Percentiles rank a stretch among this genome's conserved stretches.
phyloP scores from a whole-genome alignment of 2,329 filamentous ascomycete species.

The Arthrinium phaeospermum region DNA sequence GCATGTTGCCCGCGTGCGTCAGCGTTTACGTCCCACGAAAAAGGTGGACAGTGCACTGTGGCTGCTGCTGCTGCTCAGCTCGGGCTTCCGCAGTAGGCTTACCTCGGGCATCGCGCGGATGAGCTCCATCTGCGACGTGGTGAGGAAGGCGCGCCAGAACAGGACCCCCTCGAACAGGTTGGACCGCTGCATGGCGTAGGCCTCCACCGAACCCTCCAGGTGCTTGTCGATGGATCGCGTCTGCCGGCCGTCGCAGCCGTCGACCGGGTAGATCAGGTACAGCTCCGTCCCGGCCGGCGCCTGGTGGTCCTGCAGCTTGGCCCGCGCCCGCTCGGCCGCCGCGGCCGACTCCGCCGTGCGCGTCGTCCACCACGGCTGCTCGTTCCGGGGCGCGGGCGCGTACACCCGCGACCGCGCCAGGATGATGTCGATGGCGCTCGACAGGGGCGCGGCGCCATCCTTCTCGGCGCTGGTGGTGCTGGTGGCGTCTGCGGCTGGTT shows the following conservation, averaged over 20 bases:
- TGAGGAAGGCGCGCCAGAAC: background rate
- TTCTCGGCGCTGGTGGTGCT: background rate
- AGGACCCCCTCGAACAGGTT: background rate
- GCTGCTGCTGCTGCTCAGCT: background rate
- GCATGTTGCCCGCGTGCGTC: background rate
- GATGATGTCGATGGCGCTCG: conserved; percentile 4
- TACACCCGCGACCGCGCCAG: background rate
- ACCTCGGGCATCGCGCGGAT: background rate
- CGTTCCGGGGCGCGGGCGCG: background rate
- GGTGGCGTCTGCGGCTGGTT: too few species aligned
- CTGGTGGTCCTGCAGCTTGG: background rate
- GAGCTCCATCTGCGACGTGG: background rate
- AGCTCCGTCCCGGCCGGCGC: background rate
- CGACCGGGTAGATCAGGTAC: background rate
- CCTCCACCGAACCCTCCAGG: background rate
- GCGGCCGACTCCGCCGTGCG: background rate
- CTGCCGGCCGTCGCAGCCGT: background rate
- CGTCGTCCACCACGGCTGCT: background rate
- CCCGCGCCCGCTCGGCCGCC: background rate
- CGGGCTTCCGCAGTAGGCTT: background rate
- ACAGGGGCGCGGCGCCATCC: background rate
- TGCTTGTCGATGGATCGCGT: background rate
- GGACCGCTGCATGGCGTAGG: background rate
- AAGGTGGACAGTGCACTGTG: background rate
- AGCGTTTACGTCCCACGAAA: background rate